Percentiles rank a stretch among this genome's conserved stretches.
phyloP scores from a whole-genome alignment of 129 eudicot genomes.

The Flaveria ramosissima region DNA sequence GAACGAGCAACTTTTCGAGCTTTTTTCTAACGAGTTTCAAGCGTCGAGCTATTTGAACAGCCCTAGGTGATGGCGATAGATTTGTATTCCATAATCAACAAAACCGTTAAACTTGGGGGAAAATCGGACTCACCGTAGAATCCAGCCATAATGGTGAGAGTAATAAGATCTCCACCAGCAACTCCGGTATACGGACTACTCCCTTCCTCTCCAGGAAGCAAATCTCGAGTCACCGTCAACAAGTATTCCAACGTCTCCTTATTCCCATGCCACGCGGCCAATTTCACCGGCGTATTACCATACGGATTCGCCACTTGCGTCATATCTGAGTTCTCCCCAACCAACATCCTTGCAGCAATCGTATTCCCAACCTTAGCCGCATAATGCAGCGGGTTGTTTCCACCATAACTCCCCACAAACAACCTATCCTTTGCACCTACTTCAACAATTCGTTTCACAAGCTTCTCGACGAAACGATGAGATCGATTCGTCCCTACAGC shows the following conservation, averaged over 20 bases:
- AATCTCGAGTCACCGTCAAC: not conserved
- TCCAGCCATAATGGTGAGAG: constrained; percentile 11
- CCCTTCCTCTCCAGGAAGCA: not conserved
- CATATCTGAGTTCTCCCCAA: not conserved
- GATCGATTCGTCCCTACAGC: constrained; percentile 18
- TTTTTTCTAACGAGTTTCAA: no score
- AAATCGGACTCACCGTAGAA: not conserved
- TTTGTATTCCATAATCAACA: no score
- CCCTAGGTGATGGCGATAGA: no score
- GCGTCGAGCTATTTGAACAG: no score
- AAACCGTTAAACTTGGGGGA: no score
- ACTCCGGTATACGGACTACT: constrained; percentile 6
- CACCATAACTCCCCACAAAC: not conserved
- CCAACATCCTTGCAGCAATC: constrained; percentile 13
- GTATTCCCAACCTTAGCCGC: constrained; percentile 22
- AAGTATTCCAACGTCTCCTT: not conserved
- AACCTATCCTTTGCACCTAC: not conserved
- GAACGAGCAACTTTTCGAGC: no score
- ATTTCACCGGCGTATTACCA: not conserved
- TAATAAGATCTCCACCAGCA: constrained; percentile 21
- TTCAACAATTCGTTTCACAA: not conserved
- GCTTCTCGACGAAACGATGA: not conserved
- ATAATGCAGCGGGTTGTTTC: constrained; percentile 14
- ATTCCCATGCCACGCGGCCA: constrained; percentile 17
- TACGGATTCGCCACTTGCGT: not conserved